Percentiles rank a stretch among this genome's conserved stretches.
Conservation (phyloP, 805 yeast genomes). For the Cyberlindnera xylosilytica region DNA sequence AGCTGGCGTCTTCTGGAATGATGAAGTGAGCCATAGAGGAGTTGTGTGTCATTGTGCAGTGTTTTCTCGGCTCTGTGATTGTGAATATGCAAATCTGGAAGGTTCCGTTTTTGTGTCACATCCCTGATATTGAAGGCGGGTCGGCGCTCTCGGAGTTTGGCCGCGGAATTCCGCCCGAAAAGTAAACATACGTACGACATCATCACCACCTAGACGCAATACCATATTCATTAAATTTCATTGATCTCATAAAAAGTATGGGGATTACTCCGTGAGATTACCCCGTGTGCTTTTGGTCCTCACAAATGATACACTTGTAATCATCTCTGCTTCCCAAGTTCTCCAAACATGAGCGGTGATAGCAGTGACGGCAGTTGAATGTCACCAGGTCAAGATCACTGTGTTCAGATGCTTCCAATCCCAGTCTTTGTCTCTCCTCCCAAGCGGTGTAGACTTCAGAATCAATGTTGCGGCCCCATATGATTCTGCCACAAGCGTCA, state of each 20-base stretch:
- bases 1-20: no score
- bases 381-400: conserved; percentile 38
- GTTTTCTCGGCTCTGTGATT: no score
- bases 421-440: conserved; percentile 42
- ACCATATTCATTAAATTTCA: no score
- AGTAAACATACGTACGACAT: not conserved
- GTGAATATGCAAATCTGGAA: no score
- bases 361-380: conserved; percentile 66
- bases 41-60: no score
- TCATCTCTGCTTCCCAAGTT: conserved; percentile 38
- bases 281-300: conserved; percentile 4
- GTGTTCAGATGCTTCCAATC: conserved; percentile 1
- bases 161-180: not conserved
- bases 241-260: no score
- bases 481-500: conserved; percentile 68
- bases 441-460: conserved; percentile 51
- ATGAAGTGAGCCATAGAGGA: no score
- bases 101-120: not conserved
- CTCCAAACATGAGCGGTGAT: conserved; percentile 55
- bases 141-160: no score
- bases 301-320: conserved; percentile 41
- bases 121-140: no score
- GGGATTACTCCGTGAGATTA: not conserved
- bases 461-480: conserved; percentile 67
- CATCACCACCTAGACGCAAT: no score